Evolutionary conservation across 2,329 filamentous ascomycete species (phyloP), one percentile per base, ranked within the genome.

Genomic region (Chaetothyriales sp.): DNA sequence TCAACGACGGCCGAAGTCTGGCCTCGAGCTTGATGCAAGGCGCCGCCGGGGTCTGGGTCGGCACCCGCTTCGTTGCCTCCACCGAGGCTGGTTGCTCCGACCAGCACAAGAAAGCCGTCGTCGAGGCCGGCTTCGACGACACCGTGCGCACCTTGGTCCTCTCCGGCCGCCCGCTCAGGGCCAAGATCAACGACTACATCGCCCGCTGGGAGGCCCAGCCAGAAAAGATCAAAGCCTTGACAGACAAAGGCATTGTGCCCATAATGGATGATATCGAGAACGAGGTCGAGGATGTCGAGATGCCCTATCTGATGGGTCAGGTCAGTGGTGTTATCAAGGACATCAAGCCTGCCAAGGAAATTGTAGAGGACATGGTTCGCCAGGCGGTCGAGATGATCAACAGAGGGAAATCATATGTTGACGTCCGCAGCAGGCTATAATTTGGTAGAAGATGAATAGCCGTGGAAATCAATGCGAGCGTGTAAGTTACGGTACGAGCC

Each of bases 261-360:
- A 73, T 95, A 57, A 80, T 84, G 69, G 76, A 86, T 64, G 90
- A 97, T 64, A 73, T 95, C 62, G 86, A 94, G 48, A 53, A 60
- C 29, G 76, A 88, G 51, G 85, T 84, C 1, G 83, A 82, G 51
- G 88, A 95, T 43, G 73, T 94, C 10, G 90, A 95, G 63, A 73
- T 85, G 51, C 90, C 90, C 10, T 89, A 90, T 68, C 66, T 95
- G 63, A 95, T 95, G 90, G 90, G 90, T 1, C 88, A 95, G 71
- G 89, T 95, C 7, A 86, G 88, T 0, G 89, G 85, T 1, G 77
- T 82, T 1, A 86, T 95, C 52, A 68, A 72, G 33, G 80, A 83
- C 59, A 79, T 95, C 54, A 81, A 92, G 72, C 88, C 89, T 0
- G 90, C 90, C 0, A 77, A 73, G 46, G 77, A 83, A 58, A 95